Percentiles rank a stretch among this genome's conserved stretches.
Evolutionary conservation across 208 protist species (phyloP).

Genomic region (Crithidia sp.): DNA sequence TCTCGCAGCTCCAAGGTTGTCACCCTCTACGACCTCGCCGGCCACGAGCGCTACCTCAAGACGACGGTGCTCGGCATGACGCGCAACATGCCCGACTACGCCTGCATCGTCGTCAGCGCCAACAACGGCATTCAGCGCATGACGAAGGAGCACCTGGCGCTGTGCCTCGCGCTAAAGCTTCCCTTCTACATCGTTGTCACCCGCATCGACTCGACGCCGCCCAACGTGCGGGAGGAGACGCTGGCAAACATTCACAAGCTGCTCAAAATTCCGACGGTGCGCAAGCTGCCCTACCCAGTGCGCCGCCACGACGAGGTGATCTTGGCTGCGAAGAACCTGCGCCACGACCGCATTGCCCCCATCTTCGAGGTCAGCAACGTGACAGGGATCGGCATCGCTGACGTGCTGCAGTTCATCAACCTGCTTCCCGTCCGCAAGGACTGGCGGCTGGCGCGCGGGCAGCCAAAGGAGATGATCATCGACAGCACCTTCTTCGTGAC

Average conservation of each 20-base stretch:
- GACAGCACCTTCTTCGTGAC: slow-evolving; percentile 93
- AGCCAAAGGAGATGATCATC: slow-evolving; percentile 91
- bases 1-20: slow-evolving; percentile 92
- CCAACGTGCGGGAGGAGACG: slow-evolving; percentile 92
- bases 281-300: slow-evolving; percentile 93
- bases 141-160: slow-evolving; percentile 96
- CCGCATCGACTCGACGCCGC: slow-evolving; percentile 96
- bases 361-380: slow-evolving; percentile 96
- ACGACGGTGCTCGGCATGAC: slow-evolving; percentile 98
- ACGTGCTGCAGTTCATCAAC: slow-evolving; percentile 92
- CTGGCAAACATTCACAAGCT: slow-evolving; percentile 89
- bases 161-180: slow-evolving; percentile 96
- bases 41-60: slow-evolving; percentile 98
- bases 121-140: slow-evolving; percentile 95
- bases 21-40: slow-evolving; percentile 97
- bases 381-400: slow-evolving; percentile 89
- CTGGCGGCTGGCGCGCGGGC: slow-evolving; percentile 71
- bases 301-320: slow-evolving; percentile 92
- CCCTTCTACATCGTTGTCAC: slow-evolving; percentile 97
- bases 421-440: slow-evolving; percentile 91
- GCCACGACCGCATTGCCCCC: slow-evolving; percentile 83
- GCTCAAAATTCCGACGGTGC: slow-evolving; percentile 93
- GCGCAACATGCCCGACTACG: slow-evolving; percentile 95
- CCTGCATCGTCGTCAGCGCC: slow-evolving; percentile 92
- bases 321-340: slow-evolving; percentile 92